Percentiles rank a stretch among this genome's conserved stretches.
phyloP scores from a whole-genome alignment of 805 yeast genomes.

The Starmerella vaccinii region DNA sequence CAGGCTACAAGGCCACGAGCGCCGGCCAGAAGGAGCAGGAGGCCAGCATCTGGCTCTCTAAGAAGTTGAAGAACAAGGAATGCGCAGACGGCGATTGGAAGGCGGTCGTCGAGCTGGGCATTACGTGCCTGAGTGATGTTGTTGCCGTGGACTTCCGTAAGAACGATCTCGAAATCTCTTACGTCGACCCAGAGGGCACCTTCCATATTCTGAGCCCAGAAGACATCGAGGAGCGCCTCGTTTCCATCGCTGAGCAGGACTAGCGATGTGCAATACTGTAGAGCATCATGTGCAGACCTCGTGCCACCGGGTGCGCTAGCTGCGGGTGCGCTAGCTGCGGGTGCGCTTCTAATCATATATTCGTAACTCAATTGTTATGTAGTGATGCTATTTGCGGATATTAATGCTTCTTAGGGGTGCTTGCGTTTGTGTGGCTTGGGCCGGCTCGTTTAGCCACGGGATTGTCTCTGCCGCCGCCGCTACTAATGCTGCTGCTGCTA shows the following conservation, averaged over 20 bases:
- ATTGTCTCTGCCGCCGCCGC: not conserved
- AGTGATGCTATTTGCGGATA: not conserved
- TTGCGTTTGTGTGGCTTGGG: too few relatives aligned
- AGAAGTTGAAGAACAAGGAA: conserved; percentile 69
- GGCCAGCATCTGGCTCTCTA: conserved; percentile 79
- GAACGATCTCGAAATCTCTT: conserved; percentile 87
- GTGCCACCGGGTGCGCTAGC: too few relatives aligned
- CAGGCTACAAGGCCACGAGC: conserved; percentile 82
- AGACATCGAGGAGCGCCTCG: conserved; percentile 88
- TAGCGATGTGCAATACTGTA: conserved; percentile 29
- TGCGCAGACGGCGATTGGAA: conserved; percentile 74
- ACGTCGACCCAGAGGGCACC: conserved; percentile 54
- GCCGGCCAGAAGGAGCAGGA: conserved; percentile 98
- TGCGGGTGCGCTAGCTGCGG: too few relatives aligned
- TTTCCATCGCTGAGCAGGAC: conserved; percentile 94
- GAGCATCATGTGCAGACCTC: too few relatives aligned
- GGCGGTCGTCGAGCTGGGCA: conserved; percentile 79
- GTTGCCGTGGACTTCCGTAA: conserved; percentile 89
- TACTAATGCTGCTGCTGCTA: not conserved
- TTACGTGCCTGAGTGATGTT: conserved; percentile 73
- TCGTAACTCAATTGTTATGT: not conserved
- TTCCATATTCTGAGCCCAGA: conserved; percentile 69
- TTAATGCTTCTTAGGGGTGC: not conserved
- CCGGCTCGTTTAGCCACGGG: too few relatives aligned
- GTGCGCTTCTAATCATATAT: too few relatives aligned